Percentiles rank a stretch among this genome's conserved stretches.
Evolutionary conservation across 371 early-diverging fungal genomes (phyloP).

Genomic region (Mucor indicus): DNA sequence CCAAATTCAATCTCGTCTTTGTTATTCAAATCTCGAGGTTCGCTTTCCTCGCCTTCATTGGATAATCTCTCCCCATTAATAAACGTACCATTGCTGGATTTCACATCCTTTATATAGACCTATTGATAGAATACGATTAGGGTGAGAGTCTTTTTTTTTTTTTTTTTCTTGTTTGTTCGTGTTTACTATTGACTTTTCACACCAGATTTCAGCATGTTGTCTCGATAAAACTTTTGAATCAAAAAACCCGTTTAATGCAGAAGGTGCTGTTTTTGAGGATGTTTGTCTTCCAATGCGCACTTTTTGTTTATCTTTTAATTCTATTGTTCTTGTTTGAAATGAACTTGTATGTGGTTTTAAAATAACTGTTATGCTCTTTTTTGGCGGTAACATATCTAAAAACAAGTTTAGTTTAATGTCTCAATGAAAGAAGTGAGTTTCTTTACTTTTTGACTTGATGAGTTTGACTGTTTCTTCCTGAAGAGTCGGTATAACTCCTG

Average conservation of each 20-base stretch:
- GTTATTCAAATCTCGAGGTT: slow-evolving; percentile 56
- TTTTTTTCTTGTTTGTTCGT: not conserved
- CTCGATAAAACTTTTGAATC: slow-evolving; percentile 85
- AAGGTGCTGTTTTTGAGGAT: slow-evolving; percentile 62
- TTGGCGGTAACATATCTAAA: slow-evolving; percentile 1
- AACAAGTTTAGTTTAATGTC: not conserved
- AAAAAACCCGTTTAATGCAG: slow-evolving; percentile 76
- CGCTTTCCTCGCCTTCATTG: slow-evolving; percentile 66
- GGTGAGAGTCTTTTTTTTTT: not conserved
- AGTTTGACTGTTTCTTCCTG: slow-evolving; percentile 15
- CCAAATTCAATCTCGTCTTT: slow-evolving; percentile 84
- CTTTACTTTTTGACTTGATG: slow-evolving; percentile 7
- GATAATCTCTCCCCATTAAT: slow-evolving; percentile 75
- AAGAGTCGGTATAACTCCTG: slow-evolving; percentile 8
- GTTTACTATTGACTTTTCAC: slow-evolving; percentile 63
- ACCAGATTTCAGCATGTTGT: slow-evolving; percentile 83
- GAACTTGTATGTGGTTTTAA: slow-evolving; percentile 60
- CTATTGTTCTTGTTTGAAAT: slow-evolving; percentile 65
- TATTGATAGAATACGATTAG: slow-evolving; percentile 14
- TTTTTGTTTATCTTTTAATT: slow-evolving; percentile 49
- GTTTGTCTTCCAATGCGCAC: slow-evolving; percentile 79
- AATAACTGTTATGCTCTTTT: slow-evolving; percentile 33
- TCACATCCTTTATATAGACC: slow-evolving; percentile 76
- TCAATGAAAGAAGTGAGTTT: not conserved
- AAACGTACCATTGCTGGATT: slow-evolving; percentile 88